Evolutionary conservation across 129 eudicot genomes (phyloP), one percentile per base, ranked within the genome.

Genomic region (Arctium minus): DNA sequence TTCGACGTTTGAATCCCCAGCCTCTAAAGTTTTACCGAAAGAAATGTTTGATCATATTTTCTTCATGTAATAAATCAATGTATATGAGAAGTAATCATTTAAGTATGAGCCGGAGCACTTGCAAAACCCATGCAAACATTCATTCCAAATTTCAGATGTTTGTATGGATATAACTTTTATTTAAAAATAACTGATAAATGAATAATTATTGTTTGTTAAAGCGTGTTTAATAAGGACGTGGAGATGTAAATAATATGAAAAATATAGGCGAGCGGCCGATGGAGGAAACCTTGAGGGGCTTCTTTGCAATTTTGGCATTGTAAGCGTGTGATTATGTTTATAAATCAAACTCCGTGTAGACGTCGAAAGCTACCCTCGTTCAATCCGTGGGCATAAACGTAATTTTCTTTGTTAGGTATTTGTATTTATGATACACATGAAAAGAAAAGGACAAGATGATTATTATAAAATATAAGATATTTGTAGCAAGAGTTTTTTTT

Each of bases 241-340:
- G 50, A 42, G 13, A 42, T 42, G 12, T 42, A 11, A 7, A 42
- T 42, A 11, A 42, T 42, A 42, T 42, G 10, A 42, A 42, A 39
- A 39, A 39, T 33, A 6, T 11, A 10, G 9, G 10, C 46, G 6
- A 40, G 46, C 46, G 6, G 1, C 13, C 50, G 10, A 42, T 42
- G 50, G 50, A 31, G 56, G 44, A 79, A 79, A 79, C 56, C 4
- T 15, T 67, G 81, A 67, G 81, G 81, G 81, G 40, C 8, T 18
- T 27, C 0, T 36, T 71, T 67, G 86, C 56, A 42, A 7, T 77
- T 69, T 81, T 76, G 39, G 40, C 27, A 76, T 33, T 69, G 22
- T 83, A 70, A 68, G 60, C 71, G 77, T 42, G 80, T 73, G 35
- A 74, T 17, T 79, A 10, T 53, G 62, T 72, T 22, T 72, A 18